Base-by-base conservation (phyloP, 345 rosid species). In the Camelina sativa region DNA sequence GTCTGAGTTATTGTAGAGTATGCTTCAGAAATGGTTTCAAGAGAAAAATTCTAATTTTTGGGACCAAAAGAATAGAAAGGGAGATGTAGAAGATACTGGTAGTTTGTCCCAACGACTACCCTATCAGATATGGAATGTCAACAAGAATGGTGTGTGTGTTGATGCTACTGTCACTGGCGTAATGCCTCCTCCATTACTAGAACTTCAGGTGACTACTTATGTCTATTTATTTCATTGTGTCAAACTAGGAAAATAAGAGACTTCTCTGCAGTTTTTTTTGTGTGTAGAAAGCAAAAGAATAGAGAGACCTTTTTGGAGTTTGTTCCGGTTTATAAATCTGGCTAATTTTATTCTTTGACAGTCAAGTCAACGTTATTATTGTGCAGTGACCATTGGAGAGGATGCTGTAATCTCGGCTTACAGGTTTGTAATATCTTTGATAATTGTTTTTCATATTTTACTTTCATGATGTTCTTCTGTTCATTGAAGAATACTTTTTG, bases 331-430 rank as follows among this genome's bases (percentile, higher is more conserved):
- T 84, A 84, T 86, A 89, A 94, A 81, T 83, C 84, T 87, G 83
- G 90, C 92, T 90, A 88, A 88, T 89, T 90, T 91, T 90, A 81
- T 90, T 90, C 89, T 92, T 90, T 90, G 93, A 79, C 97, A 92
- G 99, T 95, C 99, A 80, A 90, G 90, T 86, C 93, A 95, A 73
- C 91, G 87, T 62, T 92, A 90, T 86, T 95, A 84, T 81, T 82
- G 93, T 85, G 97, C 96, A 53, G 84, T 95, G 80, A 86, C 96
- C 52, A 83, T 90, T 70, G 99, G 99, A 67, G 97, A 92, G 77
- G 94, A 90, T 84, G 88, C 99, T 46, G 99, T 95, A 63, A 86
- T 95, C 76, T 90, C 99, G 7, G 97, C 98, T 64, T 92, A 83
- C 86, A 95, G 99, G 99, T 95, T 65, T 60, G 80, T 73, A 34